Evolutionary conservation across 1,139 yeast species (phyloP), one percentile per base, ranked within the genome.

Genomic region (Arxiozyma slooffiae): DNA sequence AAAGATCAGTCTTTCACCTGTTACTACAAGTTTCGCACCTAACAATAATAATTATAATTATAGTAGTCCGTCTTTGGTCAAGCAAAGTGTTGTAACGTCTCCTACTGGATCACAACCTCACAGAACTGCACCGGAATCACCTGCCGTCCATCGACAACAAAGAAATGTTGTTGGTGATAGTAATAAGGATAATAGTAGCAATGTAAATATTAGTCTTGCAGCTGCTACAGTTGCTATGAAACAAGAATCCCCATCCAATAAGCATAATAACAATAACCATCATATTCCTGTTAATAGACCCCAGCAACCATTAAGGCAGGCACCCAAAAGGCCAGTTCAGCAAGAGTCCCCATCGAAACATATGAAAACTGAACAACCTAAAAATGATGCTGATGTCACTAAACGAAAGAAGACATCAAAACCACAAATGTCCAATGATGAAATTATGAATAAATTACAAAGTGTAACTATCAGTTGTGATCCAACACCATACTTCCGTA

Each of bases 401-500:
- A 63, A 63, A 71, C 74, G 72, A 59, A 68, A 70, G 67, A 79
- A 72, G 81, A 81, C 78, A 80, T 74, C 71, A 78, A 79, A 59
- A 71, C 80, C 57, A 81, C 87, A 85, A 49, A 77, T 90, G 78
- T 83, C 85, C 41, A 96, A 92, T 58, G 80, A 84, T 51, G 97
- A 92, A 70, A 78, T 89, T 41, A 79, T 94, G 78, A 82, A 85
- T 44, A 87, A 85, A 64, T 75, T 94, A 60, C 80, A 85, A 57
- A 80, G 88, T 3, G 96, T 90, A 30, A 96, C 94, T 3, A 81
- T 84, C 56, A 79, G 78, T 56, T 77, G 80, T 46, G 96, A 92
- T 68, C 98, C 99, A 17, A 76, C 86, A 7, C 85, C 89, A 37
- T 76, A 82, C 52, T 94, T 88, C 71, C 85, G 84, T 63, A 86